Conservation (phyloP, 2,329 filamentous ascomycete genomes). For the Botrytis porri region DNA sequence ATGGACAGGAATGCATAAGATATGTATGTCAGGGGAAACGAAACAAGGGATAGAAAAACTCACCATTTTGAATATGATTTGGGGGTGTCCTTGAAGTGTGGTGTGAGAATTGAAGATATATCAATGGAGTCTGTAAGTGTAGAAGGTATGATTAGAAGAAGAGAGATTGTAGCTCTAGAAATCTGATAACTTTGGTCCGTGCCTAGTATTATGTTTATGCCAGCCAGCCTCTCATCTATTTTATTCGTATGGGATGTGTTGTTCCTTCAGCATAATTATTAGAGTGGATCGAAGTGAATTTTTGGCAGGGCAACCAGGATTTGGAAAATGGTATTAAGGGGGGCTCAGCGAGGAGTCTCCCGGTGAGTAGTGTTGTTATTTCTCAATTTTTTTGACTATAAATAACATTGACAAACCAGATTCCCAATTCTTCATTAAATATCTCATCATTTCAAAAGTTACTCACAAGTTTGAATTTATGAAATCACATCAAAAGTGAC, state of each 20-base stretch:
- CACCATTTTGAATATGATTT: conserved; percentile 4
- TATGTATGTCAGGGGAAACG: neutral
- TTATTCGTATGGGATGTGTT: neutral
- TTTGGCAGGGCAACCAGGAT: neutral
- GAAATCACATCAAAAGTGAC: neutral
- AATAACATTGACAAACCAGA: too few relatives aligned
- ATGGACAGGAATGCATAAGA: neutral
- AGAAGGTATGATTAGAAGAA: neutral
- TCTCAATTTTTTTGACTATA: too few relatives aligned
- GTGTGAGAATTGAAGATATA: conserved; percentile 1
- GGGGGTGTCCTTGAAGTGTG: neutral
- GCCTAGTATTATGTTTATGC: conserved; percentile 4
- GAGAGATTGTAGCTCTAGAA: neutral
- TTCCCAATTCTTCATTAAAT: too few relatives aligned
- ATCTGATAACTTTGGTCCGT: conserved; percentile 1
- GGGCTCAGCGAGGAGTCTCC: neutral
- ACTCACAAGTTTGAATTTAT: too few relatives aligned
- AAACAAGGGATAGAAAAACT: conserved; percentile 4
- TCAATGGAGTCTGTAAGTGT: neutral
- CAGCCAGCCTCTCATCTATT: neutral
- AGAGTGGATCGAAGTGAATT: neutral
- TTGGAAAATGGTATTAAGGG: neutral
- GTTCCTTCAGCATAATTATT: neutral
- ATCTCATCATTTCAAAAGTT: too few relatives aligned
- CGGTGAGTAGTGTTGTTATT: neutral